These are phyloP conservation scores for Helicostylum pulchrum DNA, from an alignment of 192 early-diverging fungal genomes.

Conservation along the genomic window DNA sequence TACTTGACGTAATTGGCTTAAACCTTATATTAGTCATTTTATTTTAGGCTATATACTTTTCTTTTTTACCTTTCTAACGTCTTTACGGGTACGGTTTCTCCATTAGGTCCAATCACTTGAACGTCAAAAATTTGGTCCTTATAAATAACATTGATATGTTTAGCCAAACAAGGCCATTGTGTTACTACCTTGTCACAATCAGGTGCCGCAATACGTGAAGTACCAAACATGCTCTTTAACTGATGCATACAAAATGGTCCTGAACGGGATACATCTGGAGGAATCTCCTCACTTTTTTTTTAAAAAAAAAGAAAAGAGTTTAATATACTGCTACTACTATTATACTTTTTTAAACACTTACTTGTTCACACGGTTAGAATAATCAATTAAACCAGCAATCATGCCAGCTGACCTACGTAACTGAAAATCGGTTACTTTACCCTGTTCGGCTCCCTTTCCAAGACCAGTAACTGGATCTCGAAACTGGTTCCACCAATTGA, in stretches of 20 bases:
- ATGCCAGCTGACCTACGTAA: slow-evolving; percentile 76
- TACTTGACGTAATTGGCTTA: slow-evolving; percentile 41
- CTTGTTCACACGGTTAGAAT: slow-evolving; percentile 72
- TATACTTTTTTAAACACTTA: slow-evolving; percentile 43
- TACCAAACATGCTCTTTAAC: slow-evolving; percentile 83
- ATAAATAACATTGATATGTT: slow-evolving; percentile 83
- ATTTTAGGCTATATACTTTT: not conserved
- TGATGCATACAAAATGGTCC: slow-evolving; percentile 93
- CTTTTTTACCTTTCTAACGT: slow-evolving; percentile 41
- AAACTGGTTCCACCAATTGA: slow-evolving; percentile 84
- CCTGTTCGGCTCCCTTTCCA: slow-evolving; percentile 37
- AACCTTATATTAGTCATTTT: not conserved
- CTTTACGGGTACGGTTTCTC: slow-evolving; percentile 57
- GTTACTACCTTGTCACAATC: slow-evolving; percentile 68
- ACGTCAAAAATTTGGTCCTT: slow-evolving; percentile 84
- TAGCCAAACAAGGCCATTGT: slow-evolving; percentile 67
- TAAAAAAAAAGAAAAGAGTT: not conserved
- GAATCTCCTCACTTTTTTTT: slow-evolving; percentile 42
- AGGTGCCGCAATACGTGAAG: slow-evolving; percentile 67
- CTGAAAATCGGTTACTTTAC: slow-evolving; percentile 69
- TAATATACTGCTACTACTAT: slow-evolving; percentile 27
- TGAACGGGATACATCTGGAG: slow-evolving; percentile 67
- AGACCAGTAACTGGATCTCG: slow-evolving; percentile 54
- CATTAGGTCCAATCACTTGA: slow-evolving; percentile 65
- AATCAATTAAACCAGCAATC: slow-evolving; percentile 62